phyloP scores from a whole-genome alignment of 2,329 filamentous ascomycete genomes.

The Aspergillus neoniger region DNA sequence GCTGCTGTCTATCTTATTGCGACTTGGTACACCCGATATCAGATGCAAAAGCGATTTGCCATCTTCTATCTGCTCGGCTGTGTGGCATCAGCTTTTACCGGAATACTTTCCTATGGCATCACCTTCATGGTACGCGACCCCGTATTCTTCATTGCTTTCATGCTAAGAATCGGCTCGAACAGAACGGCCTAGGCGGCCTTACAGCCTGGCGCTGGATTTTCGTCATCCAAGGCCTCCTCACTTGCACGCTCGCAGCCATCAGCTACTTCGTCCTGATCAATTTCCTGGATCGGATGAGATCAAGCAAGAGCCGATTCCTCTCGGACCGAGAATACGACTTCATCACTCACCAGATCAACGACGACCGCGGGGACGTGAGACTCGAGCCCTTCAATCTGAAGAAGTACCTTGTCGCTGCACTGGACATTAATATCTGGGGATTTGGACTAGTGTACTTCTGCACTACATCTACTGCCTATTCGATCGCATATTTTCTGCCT shows the following conservation, averaged over 20 bases:
- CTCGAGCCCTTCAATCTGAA: conserved; percentile 51
- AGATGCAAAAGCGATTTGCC: conserved; percentile 70
- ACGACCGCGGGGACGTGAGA: conserved; percentile 58
- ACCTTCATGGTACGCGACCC: conserved; percentile 38
- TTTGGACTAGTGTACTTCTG: conserved; percentile 42
- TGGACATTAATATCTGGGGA: conserved; percentile 62
- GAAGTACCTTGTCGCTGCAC: conserved; percentile 51
- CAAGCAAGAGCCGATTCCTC: conserved; percentile 52
- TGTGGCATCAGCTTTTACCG: conserved; percentile 65
- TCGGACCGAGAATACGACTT: conserved; percentile 48
- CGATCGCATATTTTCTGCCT: conserved; percentile 23
- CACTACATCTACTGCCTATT: conserved; percentile 20
- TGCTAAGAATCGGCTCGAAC: not conserved
- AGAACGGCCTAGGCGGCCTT: conserved; percentile 43
- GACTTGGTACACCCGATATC: conserved; percentile 56
- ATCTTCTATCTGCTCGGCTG: conserved; percentile 70
- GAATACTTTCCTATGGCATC: conserved; percentile 70
- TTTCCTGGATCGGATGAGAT: conserved; percentile 61
- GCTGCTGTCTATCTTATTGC: conserved; percentile 50
- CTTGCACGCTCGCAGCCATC: conserved; percentile 52
- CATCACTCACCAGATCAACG: conserved; percentile 49
- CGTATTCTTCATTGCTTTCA: not conserved
- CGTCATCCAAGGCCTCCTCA: conserved; percentile 52
- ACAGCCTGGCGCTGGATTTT: conserved; percentile 71
- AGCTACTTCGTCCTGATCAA: conserved; percentile 64